Evolutionary conservation across 306 rosid genomes (phyloP).

Genomic region (Coriaria nepalensis): DNA sequence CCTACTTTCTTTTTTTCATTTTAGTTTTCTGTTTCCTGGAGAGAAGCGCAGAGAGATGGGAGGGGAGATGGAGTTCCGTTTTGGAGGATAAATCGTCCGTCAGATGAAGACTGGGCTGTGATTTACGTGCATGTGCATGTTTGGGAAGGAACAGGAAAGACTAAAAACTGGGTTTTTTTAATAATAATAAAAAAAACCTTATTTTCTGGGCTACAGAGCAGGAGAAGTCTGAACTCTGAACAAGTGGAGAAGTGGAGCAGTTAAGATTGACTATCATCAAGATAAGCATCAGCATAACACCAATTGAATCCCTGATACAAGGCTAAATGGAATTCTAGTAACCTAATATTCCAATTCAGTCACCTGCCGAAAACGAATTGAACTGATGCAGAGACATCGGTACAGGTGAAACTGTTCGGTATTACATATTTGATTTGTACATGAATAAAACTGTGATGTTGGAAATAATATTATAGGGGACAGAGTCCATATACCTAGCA

Average conservation of each 20-base stretch:
- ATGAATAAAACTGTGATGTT: background rate
- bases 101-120: conserved; percentile 12
- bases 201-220: no score
- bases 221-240: no score
- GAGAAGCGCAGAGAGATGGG: conserved; percentile 1
- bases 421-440: conserved; percentile 1
- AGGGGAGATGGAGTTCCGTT: conserved; percentile 1
- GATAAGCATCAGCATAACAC: no score
- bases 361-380: no score
- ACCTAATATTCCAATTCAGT: no score
- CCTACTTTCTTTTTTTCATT: no score
- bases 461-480: background rate
- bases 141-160: background rate
- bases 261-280: no score
- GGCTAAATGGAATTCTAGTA: no score
- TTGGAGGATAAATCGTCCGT: conserved; percentile 9
- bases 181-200: no score
- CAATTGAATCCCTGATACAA: no score
- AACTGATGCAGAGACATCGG: no score
- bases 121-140: conserved; percentile 25
- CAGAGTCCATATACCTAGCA: background rate
- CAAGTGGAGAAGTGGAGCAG: no score
- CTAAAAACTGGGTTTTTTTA: background rate
- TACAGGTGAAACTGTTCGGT: background rate
- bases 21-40: background rate